Base-by-base conservation (phyloP, 2,329 filamentous ascomycete genomes). In the Penicillium crustosum region DNA sequence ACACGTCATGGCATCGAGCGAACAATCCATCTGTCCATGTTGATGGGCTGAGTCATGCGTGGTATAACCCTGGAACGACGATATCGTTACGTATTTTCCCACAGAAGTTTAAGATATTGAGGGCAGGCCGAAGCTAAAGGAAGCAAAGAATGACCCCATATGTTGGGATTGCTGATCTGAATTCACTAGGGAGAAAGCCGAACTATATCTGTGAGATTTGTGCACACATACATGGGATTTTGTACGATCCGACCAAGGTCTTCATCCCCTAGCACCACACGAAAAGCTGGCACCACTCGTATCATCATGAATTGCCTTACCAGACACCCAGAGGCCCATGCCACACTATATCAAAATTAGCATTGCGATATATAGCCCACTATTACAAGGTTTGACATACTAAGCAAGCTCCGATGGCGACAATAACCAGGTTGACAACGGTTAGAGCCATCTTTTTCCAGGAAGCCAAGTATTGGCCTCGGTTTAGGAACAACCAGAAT, bases 281-380 rank as follows among this genome's bases (percentile, higher is more conserved):
- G 58, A 58, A 53, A 64, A 64, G 36, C 61, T 63, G 1, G 61
- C 45, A n/a, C 52, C 53, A 29, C 49, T 56, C 0, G 47, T 17
- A 38, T 57, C 38, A 4, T 63, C 57, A 6, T 64, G 61, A 17
- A 64, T 63, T 2, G 62, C 58, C 41, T 61, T 61, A 1, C 61
- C 62, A 38, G 61, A 63, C 1, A 58, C 59, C 61, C 62, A 64
- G 3, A 64, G 43, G 6, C 61, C 62, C 61, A 64, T 64, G 8
- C 59, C 62, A 36, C 62, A 63, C 56, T 58, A 2, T 2, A 13
- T 19, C 0, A 19, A 8, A 6, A 23, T 39, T 29, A 41, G 29
- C 4, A 13, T 6, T 47, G 1, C 12, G 17, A 19, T 6, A 6
- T 4, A n/a, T 3, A 8, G 21, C 4, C 1, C 1, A 23, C 12